Conservation (phyloP, 1,284 basidiomycete species). For the Puccinia horiana region DNA sequence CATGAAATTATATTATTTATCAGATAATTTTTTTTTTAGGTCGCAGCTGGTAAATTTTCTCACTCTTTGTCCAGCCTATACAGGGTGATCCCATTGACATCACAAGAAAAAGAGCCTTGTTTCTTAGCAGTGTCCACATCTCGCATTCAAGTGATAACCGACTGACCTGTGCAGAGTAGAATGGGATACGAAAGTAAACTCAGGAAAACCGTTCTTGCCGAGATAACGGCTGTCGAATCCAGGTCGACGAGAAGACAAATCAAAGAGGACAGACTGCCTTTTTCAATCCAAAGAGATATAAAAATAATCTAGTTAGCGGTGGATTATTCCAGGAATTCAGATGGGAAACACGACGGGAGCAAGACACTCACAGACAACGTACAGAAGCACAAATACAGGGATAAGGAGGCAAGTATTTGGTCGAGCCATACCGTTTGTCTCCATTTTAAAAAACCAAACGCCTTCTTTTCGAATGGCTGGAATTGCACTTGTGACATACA, state of each 20-base stretch:
- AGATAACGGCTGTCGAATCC: background rate
- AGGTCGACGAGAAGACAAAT: slow-evolving; percentile 17
- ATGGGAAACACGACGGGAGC: background rate
- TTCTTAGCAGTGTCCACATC: background rate
- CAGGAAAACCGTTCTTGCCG: slow-evolving; percentile 8
- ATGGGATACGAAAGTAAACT: slow-evolving; percentile 23
- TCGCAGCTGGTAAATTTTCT: background rate
- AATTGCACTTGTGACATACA: slow-evolving; percentile 4
- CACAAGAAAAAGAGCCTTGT: too few relatives aligned
- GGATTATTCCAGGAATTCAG: background rate
- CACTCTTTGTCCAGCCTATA: slow-evolving; percentile 12
- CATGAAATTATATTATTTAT: background rate
- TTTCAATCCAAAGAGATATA: background rate
- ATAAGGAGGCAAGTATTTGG: slow-evolving; percentile 6
- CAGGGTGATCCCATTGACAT: background rate
- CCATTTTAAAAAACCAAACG: background rate
- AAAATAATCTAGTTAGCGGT: background rate
- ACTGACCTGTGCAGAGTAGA: slow-evolving; percentile 16
- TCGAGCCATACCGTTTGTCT: slow-evolving; percentile 15
- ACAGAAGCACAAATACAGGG: slow-evolving; percentile 6
- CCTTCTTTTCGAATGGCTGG: slow-evolving; percentile 12
- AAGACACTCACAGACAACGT: slow-evolving; percentile 10
- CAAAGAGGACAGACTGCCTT: slow-evolving; percentile 23
- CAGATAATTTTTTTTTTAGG: background rate
- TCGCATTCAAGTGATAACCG: background rate